Base-by-base conservation (phyloP, 139 green algal genomes). In the Chlamydomonas sphaeroides region DNA sequence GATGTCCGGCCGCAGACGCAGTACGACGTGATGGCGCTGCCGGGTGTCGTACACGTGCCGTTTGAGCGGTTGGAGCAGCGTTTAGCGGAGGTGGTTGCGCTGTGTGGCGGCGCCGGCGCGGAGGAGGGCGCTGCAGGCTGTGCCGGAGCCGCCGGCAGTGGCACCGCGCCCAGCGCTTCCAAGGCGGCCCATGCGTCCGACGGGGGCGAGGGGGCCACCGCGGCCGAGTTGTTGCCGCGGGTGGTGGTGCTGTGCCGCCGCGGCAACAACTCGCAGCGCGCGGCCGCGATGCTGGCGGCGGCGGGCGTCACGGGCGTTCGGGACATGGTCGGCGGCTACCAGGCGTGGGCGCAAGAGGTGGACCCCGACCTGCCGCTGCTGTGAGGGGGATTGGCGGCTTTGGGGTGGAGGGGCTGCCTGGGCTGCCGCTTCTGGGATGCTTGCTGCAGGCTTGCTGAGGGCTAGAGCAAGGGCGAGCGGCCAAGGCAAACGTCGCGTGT, bases 211-310 rank as follows among this genome's bases (percentile, higher is more conserved):
- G 86, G 48, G 33, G 32, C 20, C 7, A 35, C 18, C 18, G 62
- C 33, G 62, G 59, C 7, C 3, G 63, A 2, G 14, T 33, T 6
- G 33, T 26, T 10, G 33, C 57, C 76, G 48, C 42, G 53, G 26
- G 76, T 98, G 42, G 88, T 93, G 56, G 96, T 99, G 48, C 80
- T 99, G 68, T 99, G 96, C 87, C 85, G 96, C 21, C 86, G 96
- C 2, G 96, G 96, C 33, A 99, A 99, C 85, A 94, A 98, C 90
- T 99, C 96, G 14, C 96, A 98, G 85, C 63, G 92, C 36, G 94
- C 92, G 17, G 93, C 96, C 65, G 68, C 88, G 14, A n/a, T 42
- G 81, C 86, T 99, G 66, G 83, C 82, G 25, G 41, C 87, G 68
- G 30, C 78, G 70, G 96, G 95, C 8, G 57, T 98, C 4, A 28